Evolutionary conservation across 225 moss, liverwort and hornwort species (phyloP), one percentile per base, ranked within the genome.

Genomic region (Marchantia polymorpha): DNA sequence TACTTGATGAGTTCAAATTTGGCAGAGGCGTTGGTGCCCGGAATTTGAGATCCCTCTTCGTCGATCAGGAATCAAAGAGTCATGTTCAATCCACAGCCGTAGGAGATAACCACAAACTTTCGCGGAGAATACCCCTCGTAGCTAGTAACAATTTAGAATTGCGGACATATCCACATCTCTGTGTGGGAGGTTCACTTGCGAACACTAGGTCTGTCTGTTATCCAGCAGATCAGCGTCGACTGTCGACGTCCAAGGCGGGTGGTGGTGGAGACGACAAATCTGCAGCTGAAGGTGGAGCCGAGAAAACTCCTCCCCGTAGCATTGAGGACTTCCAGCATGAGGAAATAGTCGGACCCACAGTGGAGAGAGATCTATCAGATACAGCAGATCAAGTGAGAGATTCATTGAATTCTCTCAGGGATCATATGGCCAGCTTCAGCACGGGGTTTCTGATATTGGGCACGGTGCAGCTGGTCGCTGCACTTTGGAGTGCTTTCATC

Each of bases 331-430:
- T 94, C 77, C 91, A 89, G 79, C 96, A 96, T 20, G 96, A 96
- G 84, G 96, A 96, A 78, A 93, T 96, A 25, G 91, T 87, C 52
- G 96, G 96, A 52, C 96, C 96, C 23, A 96, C 96, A 26, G 96
- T 96, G 22, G 92, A 91, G 30, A 91, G 92, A 81, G 96, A 96
- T 84, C 12, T 81, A 15, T 96, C 96, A 10, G 90, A 89, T 0
- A 87, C 91, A 50, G 96, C 96, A 0, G 83, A 92, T 46, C 85
- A 96, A 79, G 73, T 96, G 14, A 89, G 96, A 30, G 81, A 75
- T 12, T 87, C 92, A 19, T 78, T 94, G 0, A 84, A 26, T 20
- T 64, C 51, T 17, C 89, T 96, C 6, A 87, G 75, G 56, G 81
- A 77, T 19, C 81, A 87, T 69, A 90, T 96, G 63, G 17, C 71